Evolutionary conservation across 768 basidiomycete species (phyloP), one percentile per base, ranked within the genome.

Genomic region (Pleurotus citrinopileatus): DNA sequence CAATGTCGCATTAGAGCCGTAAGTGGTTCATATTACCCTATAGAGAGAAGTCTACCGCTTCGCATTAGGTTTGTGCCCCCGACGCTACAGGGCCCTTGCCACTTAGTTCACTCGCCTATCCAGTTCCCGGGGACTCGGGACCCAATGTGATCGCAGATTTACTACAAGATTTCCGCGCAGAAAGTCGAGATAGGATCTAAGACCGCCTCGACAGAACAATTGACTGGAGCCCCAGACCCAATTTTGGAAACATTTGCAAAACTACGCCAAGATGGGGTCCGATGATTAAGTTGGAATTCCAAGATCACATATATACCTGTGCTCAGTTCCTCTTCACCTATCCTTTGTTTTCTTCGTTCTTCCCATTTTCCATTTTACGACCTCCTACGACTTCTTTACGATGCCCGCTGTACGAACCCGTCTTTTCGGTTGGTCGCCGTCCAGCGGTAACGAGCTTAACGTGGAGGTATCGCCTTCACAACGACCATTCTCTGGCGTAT

Each of bases 351-450:
- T 37, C 32, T 34, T 34, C 32, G 32, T 32, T 51, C 25, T 23
- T 22, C 23, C 19, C n/a, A n/a, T n/a, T n/a, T n/a, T n/a, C n/a
- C n/a, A n/a, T n/a, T 51, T 32, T 37, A 22, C 32, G 12, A 38
- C 48, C 13, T 17, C 23, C 22, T 23, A 34, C 29, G 22, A 34
- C 29, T 34, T 28, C 13, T 44, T 51, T 12, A 53, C 38, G 42
- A 53, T 53, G 52, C 52, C 52, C 22, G 52, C 43, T 29, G 52
- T 53, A 28, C 40, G 52, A 19, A 53, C 52, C 26, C 52, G 52
- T 38, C 52, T 53, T 32, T 13, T 53, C 20, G 52, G 52, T 36
- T 53, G 52, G 52, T 17, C 48, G 15, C 43, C 43, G 26, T 37
- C 48, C 19, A 37, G 48, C 48, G 20, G 29, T 51, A 51, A 51